Conservation (phyloP, 331 rosid genomes). For the Saraca asoca region DNA sequence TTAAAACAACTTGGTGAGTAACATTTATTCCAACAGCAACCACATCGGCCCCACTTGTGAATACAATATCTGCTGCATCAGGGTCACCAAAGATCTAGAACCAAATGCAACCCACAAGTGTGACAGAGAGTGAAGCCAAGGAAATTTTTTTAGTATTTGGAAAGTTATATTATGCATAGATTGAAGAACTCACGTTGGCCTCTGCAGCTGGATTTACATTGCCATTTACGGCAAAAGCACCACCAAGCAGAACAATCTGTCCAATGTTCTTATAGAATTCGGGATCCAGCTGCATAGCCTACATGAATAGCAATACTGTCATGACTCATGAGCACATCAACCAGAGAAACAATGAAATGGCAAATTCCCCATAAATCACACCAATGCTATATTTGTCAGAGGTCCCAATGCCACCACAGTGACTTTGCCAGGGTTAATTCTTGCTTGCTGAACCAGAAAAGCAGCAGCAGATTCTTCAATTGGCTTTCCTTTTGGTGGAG, state of each 20-base stretch:
- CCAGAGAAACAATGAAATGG: neutral
- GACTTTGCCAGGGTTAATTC: conserved; percentile 69
- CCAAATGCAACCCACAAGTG: conserved; percentile 22
- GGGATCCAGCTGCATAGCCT: conserved; percentile 88
- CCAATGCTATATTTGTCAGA: conserved; percentile 90
- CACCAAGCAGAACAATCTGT: conserved; percentile 91
- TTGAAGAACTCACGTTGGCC: conserved; percentile 67
- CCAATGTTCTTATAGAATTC: conserved; percentile 63
- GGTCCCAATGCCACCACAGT: conserved; percentile 93
- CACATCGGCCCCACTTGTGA: conserved; percentile 78
- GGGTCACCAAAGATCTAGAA: conserved; percentile 88
- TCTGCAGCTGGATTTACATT: conserved; percentile 95
- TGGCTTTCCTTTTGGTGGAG: conserved; percentile 82
- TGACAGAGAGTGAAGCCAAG: conserved; percentile 9
- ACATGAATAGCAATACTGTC: conserved; percentile 23
- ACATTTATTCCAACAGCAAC: conserved; percentile 83
- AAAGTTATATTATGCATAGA: conserved; percentile 24
- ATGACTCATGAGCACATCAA: conserved; percentile 8
- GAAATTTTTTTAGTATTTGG: neutral
- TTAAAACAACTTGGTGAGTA: conserved; percentile 83
- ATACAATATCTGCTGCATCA: conserved; percentile 91
- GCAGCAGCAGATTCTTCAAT: conserved; percentile 65
- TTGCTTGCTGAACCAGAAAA: conserved; percentile 80
- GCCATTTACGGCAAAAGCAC: conserved; percentile 86
- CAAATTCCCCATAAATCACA: conserved; percentile 32